Evolutionary conservation across 305 asterid genomes (phyloP).

Genomic region (Stenogyne calaminthoides): DNA sequence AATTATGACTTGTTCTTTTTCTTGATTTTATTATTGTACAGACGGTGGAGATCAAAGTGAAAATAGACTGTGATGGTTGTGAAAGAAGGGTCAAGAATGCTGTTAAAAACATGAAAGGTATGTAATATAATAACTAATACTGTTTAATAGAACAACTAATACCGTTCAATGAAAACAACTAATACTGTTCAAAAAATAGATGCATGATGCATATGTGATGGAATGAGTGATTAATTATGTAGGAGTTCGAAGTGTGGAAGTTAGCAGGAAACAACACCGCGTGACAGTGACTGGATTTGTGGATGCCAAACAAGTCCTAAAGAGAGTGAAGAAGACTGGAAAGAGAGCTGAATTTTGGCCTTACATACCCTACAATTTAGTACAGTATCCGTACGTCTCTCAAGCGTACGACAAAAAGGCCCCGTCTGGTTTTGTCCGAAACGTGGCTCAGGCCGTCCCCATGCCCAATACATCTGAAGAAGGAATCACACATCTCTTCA

Average conservation of each 20-base stretch:
- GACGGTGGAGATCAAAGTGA: conserved; percentile 91
- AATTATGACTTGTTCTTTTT: not conserved
- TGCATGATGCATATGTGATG: too few species aligned
- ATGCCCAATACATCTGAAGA: conserved; percentile 56
- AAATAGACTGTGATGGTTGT: conserved; percentile 92
- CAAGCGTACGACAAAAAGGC: conserved; percentile 84
- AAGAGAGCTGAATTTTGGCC: conserved; percentile 97
- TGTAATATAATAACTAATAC: conserved; percentile 33
- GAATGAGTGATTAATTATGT: not conserved
- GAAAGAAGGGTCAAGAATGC: conserved; percentile 83
- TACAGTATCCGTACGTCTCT: conserved; percentile 62
- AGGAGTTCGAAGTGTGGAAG: conserved; percentile 80
- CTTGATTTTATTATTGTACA: conserved; percentile 25
- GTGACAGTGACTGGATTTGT: conserved; percentile 75
- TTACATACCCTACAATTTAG: conserved; percentile 70
- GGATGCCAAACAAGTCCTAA: conserved; percentile 72
- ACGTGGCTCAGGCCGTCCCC: conserved; percentile 49
- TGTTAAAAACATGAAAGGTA: conserved; percentile 73
- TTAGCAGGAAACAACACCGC: conserved; percentile 71
- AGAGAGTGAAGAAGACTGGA: conserved; percentile 77
- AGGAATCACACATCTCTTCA: conserved; percentile 59
- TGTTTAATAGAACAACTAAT: too few species aligned
- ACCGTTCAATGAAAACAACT: too few species aligned
- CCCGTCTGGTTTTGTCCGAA: conserved; percentile 77
- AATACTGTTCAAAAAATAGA: too few species aligned